Base-by-base conservation (phyloP, 176 grass and related monocot species). In the Oryza meridionalis region DNA sequence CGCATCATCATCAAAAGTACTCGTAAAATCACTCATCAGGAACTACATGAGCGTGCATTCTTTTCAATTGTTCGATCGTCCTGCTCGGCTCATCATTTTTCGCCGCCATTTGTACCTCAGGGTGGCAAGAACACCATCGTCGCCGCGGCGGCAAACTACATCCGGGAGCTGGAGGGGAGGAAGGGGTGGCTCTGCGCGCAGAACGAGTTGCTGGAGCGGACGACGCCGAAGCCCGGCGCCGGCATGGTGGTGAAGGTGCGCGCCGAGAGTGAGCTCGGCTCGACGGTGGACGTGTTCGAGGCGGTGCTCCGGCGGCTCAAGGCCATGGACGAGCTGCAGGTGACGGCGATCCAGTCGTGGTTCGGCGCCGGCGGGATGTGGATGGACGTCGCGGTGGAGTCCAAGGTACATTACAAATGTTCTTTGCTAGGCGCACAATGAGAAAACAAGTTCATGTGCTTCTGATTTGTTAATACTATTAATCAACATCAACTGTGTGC, bases 61-160 rank as follows among this genome's bases (percentile, higher is more conserved):
- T 58, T 58, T 58, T 21, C 53, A 49, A 49, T 49, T 49, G 58
- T 24, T 62, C 58, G 58, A 24, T 79, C 26, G 3, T 1, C 22
- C 11, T 17, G 49, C 16, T 9, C 6, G 9, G 29, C 29, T 31
- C 29, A 9, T 9, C 16, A 9, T 4, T 4, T 10, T 43, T 31
- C 12, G 49, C 4, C 1, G n/a, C 29, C 43, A 67, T 63, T 14
- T 42, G 11, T 33, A 11, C 8, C 8, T 40, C 45, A 91, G 90
- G 90, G 67, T 33, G 90, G 25, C 24, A 92, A 89, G 82, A 82
- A 79, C 86, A 61, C 17, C 67, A 65, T 84, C 69, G 73, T 89
- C 0, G 61, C 15, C 44, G 75, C 82, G 64, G 83, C 86, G 55
- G 80, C 12, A 0, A 15, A 33, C 14, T 83, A 86, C 78, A 76